These are phyloP conservation scores for Ophiocordyceps unilateralis DNA, from an alignment of 2,329 filamentous ascomycete genomes.

Conservation along the genomic window DNA sequence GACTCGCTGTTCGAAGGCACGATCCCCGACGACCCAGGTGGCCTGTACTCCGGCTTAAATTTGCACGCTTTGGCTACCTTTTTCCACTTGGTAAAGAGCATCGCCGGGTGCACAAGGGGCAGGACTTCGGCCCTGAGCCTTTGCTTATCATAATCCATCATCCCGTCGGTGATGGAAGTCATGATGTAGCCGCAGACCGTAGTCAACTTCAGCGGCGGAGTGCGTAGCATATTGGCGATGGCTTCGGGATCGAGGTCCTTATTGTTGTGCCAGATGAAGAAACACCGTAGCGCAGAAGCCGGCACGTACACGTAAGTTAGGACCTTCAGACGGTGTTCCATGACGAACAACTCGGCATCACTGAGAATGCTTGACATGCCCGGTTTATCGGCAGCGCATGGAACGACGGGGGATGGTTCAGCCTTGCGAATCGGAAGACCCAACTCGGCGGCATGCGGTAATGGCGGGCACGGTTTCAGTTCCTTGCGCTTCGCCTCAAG, in stretches of 20 bases:
- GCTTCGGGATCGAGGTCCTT: conserved; percentile 26
- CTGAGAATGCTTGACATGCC: too few relatives aligned
- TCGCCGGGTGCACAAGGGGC: conserved; percentile 10
- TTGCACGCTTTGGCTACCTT: conserved; percentile 10
- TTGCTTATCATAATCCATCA: conserved; percentile 28
- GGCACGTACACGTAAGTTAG: conserved; percentile 7
- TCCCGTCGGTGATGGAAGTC: conserved; percentile 32
- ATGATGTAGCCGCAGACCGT: conserved; percentile 45
- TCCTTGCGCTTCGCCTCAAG: conserved; percentile 51
- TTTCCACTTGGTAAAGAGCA: conserved; percentile 9
- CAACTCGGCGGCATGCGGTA: conserved; percentile 51
- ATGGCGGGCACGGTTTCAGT: conserved; percentile 52
- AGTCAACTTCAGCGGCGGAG: conserved; percentile 36
- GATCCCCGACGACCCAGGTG: too few relatives aligned
- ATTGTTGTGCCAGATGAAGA: conserved; percentile 45
- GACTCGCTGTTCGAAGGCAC: too few relatives aligned
- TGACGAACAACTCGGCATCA: conserved; percentile 22
- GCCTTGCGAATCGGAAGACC: conserved; percentile 43
- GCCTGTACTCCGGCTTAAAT: not conserved
- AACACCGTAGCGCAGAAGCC: conserved; percentile 32
- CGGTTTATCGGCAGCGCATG: too few relatives aligned
- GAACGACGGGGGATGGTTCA: conserved; percentile 23
- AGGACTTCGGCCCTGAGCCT: conserved; percentile 29
- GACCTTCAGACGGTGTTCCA: conserved; percentile 19
- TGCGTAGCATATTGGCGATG: conserved; percentile 37